phyloP scores from a whole-genome alignment of 1,139 yeast genomes.

The Blastobotrys buckinghamii region DNA sequence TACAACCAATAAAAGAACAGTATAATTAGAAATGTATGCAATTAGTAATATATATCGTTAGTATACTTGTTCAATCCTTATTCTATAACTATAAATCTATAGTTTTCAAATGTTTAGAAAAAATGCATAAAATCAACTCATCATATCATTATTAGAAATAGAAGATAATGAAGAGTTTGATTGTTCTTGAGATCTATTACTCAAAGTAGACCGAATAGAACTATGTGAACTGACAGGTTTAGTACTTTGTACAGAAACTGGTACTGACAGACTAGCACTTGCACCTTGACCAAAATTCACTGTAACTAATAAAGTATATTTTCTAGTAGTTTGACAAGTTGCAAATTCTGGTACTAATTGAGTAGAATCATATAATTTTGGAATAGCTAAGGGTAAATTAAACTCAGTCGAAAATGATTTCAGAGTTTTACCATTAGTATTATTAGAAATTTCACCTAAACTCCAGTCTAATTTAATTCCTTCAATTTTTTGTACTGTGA shows the following conservation, averaged over 20 bases:
- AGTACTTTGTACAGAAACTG: conserved; percentile 1
- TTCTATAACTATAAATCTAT: no score
- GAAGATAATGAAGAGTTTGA: no score
- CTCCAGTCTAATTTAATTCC: conserved; percentile 5
- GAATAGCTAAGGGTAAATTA: conserved; percentile 6
- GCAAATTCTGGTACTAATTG: conserved; percentile 7
- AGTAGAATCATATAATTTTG: not conserved
- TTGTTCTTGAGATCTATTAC: no score
- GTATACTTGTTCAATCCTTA: no score
- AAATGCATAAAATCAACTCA: no score
- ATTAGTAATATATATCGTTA: no score
- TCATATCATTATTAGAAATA: no score
- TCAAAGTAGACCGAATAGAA: not conserved
- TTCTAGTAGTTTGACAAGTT: conserved; percentile 8
- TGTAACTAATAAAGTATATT: conserved; percentile 4
- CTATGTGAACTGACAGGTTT: not conserved
- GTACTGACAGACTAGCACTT: not conserved
- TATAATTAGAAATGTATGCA: no score
- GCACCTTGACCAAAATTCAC: conserved; percentile 2
- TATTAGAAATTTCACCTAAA: not conserved
- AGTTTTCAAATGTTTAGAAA: no score
- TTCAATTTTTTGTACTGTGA: conserved; percentile 6
- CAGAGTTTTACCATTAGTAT: not conserved
- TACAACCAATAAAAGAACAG: no score
- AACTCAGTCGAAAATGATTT: not conserved